Evolutionary conservation across 1,139 yeast species (phyloP), one percentile per base, ranked within the genome.

Genomic region (Suhomyces taliae): DNA sequence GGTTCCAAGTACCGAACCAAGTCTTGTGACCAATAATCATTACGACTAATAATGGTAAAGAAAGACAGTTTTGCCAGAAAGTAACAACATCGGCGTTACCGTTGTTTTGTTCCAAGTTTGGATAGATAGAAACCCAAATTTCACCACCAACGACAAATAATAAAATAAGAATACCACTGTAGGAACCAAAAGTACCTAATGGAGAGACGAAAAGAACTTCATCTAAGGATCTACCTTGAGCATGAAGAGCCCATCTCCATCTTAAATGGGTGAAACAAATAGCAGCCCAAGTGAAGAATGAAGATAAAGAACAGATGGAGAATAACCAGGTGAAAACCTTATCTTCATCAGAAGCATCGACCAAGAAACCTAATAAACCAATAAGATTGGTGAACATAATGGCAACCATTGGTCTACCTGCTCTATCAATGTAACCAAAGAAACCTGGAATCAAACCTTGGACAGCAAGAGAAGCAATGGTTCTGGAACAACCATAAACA

Each of bases 311-410:
- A 46, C 88, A 85, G 34, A 86, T 62, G 27, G 87, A 79, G 57
- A 83, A 79, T 50, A 84, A 71, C 90, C 90, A 84, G 11, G 78
- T 70, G 71, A 84, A 84, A 3, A 84, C 77, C 2, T 67, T 62
- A 10, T 60, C 65, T 55, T 83, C 75, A 39, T 81, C 73, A 32
- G 70, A 65, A 46, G 72, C 66, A 5, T 76, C 72, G 15, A 83
- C 84, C 48, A 85, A 73, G 67, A 84, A 86, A 47, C 88, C 83
- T 45, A 86, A 67, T 46, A 79, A 67, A 0, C 90, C 91, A 53
- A 86, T 70, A 1, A 72, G 53, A 43, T 78, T 69, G 40, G 83
- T 78, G 47, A 80, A 64, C 46, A 68, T 46, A 48, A 81, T 74
- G 14, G 85, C 79, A 37, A 74, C 72, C 56, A 81, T 60, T 36